Conservation (phyloP, 2,329 filamentous ascomycete genomes). For the Madurella fahalii region DNA sequence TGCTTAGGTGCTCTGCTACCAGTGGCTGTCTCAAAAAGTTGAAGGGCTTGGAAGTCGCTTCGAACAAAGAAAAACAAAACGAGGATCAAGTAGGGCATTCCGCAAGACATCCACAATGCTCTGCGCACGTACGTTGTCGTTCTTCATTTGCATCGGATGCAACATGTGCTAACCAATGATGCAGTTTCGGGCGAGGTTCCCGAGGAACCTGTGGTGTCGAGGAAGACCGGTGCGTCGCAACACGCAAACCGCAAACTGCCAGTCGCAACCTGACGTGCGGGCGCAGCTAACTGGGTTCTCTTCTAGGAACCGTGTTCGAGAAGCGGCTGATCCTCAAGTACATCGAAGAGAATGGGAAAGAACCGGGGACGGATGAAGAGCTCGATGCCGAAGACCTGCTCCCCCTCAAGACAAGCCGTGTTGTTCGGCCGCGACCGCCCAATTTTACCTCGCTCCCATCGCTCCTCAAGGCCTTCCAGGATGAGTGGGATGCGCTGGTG, state of each 20-base stretch:
- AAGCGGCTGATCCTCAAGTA: slow-evolving; percentile 93
- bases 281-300: slow-evolving; percentile 7
- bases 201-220: slow-evolving; percentile 89
- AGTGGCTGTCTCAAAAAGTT: slow-evolving; percentile 21
- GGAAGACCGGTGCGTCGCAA: slow-evolving; percentile 73
- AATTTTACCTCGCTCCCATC: slow-evolving; percentile 95
- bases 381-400: slow-evolving; percentile 81
- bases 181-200: slow-evolving; percentile 94
- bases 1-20: neutral
- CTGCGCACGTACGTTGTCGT: slow-evolving; percentile 27
- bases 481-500: slow-evolving; percentile 94
- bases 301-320: slow-evolving; percentile 80
- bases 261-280: neutral
- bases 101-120: slow-evolving; percentile 26
- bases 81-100: neutral
- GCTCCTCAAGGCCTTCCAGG: slow-evolving; percentile 89
- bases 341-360: slow-evolving; percentile 86
- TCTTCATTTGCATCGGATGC: neutral
- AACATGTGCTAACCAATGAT: slow-evolving; percentile 14
- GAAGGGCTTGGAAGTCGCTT: slow-evolving; percentile 11
- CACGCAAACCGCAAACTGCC: slow-evolving; percentile 5
- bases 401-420: slow-evolving; percentile 75
- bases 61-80: slow-evolving; percentile 1
- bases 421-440: slow-evolving; percentile 84
- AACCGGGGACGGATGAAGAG: slow-evolving; percentile 84